Evolutionary conservation across 352 stramenopile species (phyloP).

Genomic region (Globisporangium acanthophoron): DNA sequence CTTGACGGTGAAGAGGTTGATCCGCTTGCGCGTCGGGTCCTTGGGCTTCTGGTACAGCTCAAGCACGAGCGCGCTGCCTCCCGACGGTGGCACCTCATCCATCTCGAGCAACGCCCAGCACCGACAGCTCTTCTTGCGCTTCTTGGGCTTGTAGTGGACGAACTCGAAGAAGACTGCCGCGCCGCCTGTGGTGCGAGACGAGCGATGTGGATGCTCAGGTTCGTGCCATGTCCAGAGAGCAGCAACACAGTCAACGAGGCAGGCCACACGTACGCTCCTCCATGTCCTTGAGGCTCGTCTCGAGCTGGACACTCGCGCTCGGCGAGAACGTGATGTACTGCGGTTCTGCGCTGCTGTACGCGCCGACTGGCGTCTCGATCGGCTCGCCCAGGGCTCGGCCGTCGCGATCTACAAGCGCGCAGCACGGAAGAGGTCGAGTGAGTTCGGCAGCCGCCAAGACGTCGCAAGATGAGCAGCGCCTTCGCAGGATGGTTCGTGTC

Average conservation of each 20-base stretch:
- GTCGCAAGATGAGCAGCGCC: neutral
- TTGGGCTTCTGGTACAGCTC: conserved; percentile 72
- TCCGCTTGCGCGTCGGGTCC: conserved; percentile 54
- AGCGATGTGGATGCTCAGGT: neutral
- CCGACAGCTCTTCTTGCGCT: conserved; percentile 69
- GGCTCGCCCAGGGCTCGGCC: conserved; percentile 48
- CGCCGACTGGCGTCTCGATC: conserved; percentile 39
- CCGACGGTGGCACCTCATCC: conserved; percentile 41
- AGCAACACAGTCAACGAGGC: neutral
- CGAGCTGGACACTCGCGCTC: conserved; percentile 26
- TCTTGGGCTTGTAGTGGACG: conserved; percentile 74
- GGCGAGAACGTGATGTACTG: conserved; percentile 47
- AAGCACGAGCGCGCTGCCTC: conserved; percentile 21
- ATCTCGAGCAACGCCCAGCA: conserved; percentile 71
- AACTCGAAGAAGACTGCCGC: conserved; percentile 65
- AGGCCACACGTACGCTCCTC: conserved; percentile 27
- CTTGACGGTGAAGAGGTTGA: conserved; percentile 72
- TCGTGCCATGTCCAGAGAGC: neutral
- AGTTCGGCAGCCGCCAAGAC: neutral
- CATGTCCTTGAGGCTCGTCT: conserved; percentile 43
- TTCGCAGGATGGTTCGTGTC: neutral
- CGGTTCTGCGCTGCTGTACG: conserved; percentile 21
- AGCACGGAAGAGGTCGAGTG: conserved; percentile 7
- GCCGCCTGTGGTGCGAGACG: conserved; percentile 21
- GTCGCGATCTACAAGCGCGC: conserved; percentile 35